Evolutionary conservation across 2,329 filamentous ascomycete species (phyloP).

Genomic region (Coleophoma crateriformis): DNA sequence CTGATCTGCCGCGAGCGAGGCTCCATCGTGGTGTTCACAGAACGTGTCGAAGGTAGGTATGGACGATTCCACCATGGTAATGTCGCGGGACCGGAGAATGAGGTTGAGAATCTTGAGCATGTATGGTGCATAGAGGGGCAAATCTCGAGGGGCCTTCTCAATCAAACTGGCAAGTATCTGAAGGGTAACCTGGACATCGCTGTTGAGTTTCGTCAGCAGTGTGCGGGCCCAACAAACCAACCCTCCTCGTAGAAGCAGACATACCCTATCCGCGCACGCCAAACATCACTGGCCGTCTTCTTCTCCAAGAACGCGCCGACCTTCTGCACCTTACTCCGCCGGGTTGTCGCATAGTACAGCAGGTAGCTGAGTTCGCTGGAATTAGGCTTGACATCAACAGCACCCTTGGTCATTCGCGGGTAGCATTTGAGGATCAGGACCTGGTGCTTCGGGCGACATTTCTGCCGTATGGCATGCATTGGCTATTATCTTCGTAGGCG

Average conservation of each 20-base stretch:
- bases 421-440: constrained; percentile 95
- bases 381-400: constrained; percentile 91
- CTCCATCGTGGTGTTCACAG: constrained; percentile 82
- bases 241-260: constrained; percentile 22
- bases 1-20: constrained; percentile 79
- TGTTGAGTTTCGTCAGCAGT: constrained; percentile 30
- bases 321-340: constrained; percentile 92
- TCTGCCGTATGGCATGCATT: constrained; percentile 63
- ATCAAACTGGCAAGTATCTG: constrained; percentile 88
- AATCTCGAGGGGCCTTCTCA: constrained; percentile 85
- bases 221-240: not conserved
- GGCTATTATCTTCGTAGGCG: constrained; percentile 9
- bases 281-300: constrained; percentile 87
- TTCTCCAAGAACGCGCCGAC: constrained; percentile 93
- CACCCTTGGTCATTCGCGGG: constrained; percentile 84
- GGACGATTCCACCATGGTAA: constrained; percentile 89
- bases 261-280: constrained; percentile 80
- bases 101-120: constrained; percentile 80
- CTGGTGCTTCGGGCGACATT: constrained; percentile 90
- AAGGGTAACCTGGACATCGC: constrained; percentile 90
- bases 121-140: constrained; percentile 80
- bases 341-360: constrained; percentile 92
- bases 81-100: constrained; percentile 79
- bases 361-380: constrained; percentile 95
- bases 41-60: constrained; percentile 82